Percentiles rank a stretch among this genome's conserved stretches.
Conservation (phyloP, 1,139 yeast genomes). For the Diutina sp. region DNA sequence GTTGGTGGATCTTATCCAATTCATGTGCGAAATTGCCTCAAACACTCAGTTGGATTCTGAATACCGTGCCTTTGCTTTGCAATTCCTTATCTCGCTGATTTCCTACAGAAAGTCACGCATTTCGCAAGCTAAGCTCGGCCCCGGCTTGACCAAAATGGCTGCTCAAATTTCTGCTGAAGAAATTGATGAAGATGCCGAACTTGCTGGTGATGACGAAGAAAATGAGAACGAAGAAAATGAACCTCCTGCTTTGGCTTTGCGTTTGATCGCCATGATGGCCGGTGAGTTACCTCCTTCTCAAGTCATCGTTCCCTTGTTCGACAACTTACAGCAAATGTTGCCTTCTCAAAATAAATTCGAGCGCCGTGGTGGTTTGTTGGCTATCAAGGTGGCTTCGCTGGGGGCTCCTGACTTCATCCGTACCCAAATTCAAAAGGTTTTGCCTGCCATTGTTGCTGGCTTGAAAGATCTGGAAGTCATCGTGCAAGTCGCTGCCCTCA, state of each 20-base stretch:
- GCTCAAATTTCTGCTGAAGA: constrained; percentile 73
- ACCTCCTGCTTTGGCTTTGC: constrained; percentile 67
- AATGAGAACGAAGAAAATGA: constrained; percentile 86
- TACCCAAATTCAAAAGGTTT: constrained; percentile 58
- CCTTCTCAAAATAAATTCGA: constrained; percentile 47
- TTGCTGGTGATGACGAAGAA: constrained; percentile 73
- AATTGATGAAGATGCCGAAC: constrained; percentile 57
- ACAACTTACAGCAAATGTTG: constrained; percentile 44
- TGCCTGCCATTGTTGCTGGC: constrained; percentile 65
- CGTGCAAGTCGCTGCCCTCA: constrained; percentile 80
- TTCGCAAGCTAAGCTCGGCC: constrained; percentile 61
- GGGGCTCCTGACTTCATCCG: constrained; percentile 93
- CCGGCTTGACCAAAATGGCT: constrained; percentile 62
- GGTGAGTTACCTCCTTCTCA: constrained; percentile 87
- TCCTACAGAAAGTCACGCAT: constrained; percentile 52
- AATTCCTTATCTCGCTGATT: constrained; percentile 70
- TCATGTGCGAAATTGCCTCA: constrained; percentile 65
- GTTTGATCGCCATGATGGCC: constrained; percentile 69
- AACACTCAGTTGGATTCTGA: constrained; percentile 66
- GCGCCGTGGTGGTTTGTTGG: constrained; percentile 77
- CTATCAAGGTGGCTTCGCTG: constrained; percentile 72
- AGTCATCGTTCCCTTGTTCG: constrained; percentile 70
- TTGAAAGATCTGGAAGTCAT: constrained; percentile 64
- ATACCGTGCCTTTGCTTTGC: constrained; percentile 71
- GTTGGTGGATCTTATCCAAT: constrained; percentile 53